Percentiles rank a stretch among this genome's conserved stretches.
Evolutionary conservation across 1,284 basidiomycete genomes (phyloP).

Genomic region (Trichosporon ovoides): DNA sequence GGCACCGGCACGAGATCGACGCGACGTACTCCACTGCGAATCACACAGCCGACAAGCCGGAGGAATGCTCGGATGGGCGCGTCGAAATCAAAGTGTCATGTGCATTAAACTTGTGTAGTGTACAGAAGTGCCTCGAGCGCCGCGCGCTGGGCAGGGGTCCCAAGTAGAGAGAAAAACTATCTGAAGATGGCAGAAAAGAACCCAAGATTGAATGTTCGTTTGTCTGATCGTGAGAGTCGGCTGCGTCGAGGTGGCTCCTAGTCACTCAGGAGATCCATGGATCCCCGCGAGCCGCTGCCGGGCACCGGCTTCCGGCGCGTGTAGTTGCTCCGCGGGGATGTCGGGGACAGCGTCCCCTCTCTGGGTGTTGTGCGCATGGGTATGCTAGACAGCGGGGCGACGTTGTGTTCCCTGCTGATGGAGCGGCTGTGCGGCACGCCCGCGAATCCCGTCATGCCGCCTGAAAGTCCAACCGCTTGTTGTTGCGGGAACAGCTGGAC

Average conservation of each 20-base stretch:
- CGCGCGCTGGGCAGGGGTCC: no score
- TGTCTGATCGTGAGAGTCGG: no score
- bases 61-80: no score
- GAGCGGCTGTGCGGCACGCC: not conserved
- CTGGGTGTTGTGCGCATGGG: constrained; percentile 8
- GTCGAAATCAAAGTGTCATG: not conserved
- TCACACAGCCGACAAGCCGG: no score
- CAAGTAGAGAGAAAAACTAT: no score
- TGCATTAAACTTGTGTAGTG: not conserved
- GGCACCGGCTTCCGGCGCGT: constrained; percentile 29
- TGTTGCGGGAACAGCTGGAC: not conserved
- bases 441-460: not conserved
- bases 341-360: constrained; percentile 6
- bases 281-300: constrained; percentile 3
- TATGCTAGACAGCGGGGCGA: constrained; percentile 8
- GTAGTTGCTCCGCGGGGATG: constrained; percentile 13
- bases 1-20: no score
- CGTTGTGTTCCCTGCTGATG: not conserved
- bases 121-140: not conserved
- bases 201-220: no score
- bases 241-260: not conserved
- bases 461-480: not conserved
- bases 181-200: no score
- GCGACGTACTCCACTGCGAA: no score
- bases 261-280: not conserved